Evolutionary conservation across 2,329 filamentous ascomycete genomes (phyloP), one percentile per base, ranked within the genome.

Genomic region (Zarea fungicola): DNA sequence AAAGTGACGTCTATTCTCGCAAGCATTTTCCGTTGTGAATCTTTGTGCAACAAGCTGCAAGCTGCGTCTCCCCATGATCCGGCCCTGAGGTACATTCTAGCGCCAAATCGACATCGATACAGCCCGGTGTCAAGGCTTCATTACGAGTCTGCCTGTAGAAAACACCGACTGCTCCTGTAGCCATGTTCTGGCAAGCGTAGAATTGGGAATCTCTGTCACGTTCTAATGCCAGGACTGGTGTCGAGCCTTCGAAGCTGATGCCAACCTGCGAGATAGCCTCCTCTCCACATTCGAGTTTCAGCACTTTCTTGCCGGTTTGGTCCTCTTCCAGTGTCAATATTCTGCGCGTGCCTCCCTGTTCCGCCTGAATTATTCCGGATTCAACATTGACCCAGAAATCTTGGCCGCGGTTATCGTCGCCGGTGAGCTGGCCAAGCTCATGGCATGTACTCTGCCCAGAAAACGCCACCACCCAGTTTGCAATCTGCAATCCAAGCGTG

Each of bases 111-210:
- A 48, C 22, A 18, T 48, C 46, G 4, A 13, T 13, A 31, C 46
- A 48, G 3, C 26, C 39, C 4, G 23, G 4, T 2, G 16, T 31
- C 22, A 49, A 18, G 18, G 31, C 16, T 9, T 37, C 46, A 5
- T 16, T 37, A 11, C 18, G 18, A 5, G 25, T 16, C n/a, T n/a
- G 5, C 13, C 39, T n/a, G 9, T 49, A 43, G 19, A 29, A 43
- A 1, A 49, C 39, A 5, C 39, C 28, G 11, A 31, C 18, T 11
- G 4, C 19, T 2, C 16, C 32, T 5, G 18, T 23, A 10, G 36
- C 46, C n/a, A n/a, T n/a, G n/a, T 29, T 22, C 16, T 23, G 10
- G 28, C 46, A 49, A 18, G 46, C 46, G 16, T 48, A 48, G 16
- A 48, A 48, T 16, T 37, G 39, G 6, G 40, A 37, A 40, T 37